A percentile compares a stretch with the other conserved stretches of the same genome.
Conservation (phyloP, 2,329 filamentous ascomycete genomes). For the Lachnellula subtilissima region DNA sequence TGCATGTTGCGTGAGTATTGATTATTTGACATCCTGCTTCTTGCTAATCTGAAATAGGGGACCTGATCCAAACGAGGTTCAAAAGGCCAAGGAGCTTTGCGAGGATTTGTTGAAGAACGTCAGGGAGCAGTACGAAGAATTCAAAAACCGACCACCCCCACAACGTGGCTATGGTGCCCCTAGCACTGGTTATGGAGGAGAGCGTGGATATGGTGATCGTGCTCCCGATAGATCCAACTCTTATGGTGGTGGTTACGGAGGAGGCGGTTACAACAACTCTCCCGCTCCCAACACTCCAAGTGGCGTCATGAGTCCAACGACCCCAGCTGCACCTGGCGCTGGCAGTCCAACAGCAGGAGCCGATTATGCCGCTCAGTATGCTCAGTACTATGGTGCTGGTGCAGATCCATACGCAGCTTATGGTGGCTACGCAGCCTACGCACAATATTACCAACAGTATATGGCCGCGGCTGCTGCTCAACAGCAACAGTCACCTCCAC, state of each 20-base stretch:
- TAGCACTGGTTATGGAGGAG: conserved; percentile 38
- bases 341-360: conserved; percentile 40
- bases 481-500: conserved; percentile 37
- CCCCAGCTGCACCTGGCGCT: conserved; percentile 39
- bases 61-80: conserved; percentile 80
- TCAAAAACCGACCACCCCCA: conserved; percentile 73
- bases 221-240: conserved; percentile 42
- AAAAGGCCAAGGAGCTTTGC: conserved; percentile 82
- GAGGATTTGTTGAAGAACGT: conserved; percentile 84
- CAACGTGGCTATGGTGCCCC: conserved; percentile 52
- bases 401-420: conserved; percentile 86
- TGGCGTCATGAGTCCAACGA: conserved; percentile 36
- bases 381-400: conserved; percentile 66
- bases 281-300: conserved; percentile 27
- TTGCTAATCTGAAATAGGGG: conserved; percentile 50
- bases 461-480: conserved; percentile 51
- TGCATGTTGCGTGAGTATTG: conserved; percentile 79
- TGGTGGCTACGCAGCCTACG: conserved; percentile 76
- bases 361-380: conserved; percentile 78
- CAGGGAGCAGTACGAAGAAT: conserved; percentile 81
- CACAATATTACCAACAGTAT: conserved; percentile 71
- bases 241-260: conserved; percentile 36
- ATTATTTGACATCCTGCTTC: neutral
- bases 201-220: conserved; percentile 48
- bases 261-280: conserved; percentile 34